Evolutionary conservation across 75 land plant genomes (phyloP).

Genomic region (Selaginella moellendorffii): DNA sequence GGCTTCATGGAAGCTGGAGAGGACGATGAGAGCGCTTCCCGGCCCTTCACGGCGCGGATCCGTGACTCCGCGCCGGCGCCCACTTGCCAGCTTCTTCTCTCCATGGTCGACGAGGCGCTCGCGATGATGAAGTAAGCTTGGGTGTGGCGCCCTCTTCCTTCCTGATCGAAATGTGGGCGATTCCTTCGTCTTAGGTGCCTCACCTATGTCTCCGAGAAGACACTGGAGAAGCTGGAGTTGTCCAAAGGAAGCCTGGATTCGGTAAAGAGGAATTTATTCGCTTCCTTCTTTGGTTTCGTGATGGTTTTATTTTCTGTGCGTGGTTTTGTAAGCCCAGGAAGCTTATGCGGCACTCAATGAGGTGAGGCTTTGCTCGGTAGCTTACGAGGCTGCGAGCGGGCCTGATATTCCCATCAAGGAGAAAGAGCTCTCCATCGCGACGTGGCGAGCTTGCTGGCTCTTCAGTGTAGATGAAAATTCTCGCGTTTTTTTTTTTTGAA

Average conservation of each 20-base stretch:
- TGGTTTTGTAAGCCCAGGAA: neutral
- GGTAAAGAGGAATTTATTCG: too few relatives aligned
- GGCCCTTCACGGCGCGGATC: neutral
- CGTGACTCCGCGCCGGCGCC: neutral
- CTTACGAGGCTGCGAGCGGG: neutral
- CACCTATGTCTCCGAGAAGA: neutral
- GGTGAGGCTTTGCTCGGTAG: neutral
- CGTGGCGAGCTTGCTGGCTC: neutral
- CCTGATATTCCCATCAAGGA: neutral
- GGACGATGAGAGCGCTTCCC: neutral
- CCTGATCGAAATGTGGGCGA: neutral
- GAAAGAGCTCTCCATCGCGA: neutral
- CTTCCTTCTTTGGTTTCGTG: too few relatives aligned
- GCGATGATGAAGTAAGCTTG: neutral
- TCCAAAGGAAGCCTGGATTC: neutral
- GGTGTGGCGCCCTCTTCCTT: neutral
- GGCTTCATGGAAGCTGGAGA: neutral
- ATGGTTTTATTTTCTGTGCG: neutral
- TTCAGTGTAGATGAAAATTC: neutral
- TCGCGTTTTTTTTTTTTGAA: neutral
- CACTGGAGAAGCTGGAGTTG: neutral
- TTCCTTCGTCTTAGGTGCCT: neutral
- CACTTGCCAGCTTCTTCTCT: neutral
- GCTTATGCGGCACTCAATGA: neutral
- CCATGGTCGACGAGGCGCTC: neutral